Conservation (phyloP, 2,329 filamentous ascomycete species). For the Arachnomyces sp. region DNA sequence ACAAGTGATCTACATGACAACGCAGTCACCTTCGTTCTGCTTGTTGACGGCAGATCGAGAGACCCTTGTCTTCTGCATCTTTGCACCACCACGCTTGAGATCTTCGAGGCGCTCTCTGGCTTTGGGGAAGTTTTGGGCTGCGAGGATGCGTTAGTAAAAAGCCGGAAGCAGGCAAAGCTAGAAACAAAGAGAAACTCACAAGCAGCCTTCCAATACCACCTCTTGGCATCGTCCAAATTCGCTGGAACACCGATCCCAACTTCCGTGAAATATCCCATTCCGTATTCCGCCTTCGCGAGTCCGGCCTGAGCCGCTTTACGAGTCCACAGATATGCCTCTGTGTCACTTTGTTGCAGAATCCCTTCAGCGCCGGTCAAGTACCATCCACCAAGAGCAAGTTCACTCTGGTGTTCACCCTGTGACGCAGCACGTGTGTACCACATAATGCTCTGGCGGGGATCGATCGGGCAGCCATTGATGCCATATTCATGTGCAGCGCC, state of each 20-base stretch:
- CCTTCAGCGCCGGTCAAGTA: conserved; percentile 87
- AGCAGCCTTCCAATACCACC: conserved; percentile 96
- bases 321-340: conserved; percentile 95
- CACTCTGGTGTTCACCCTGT: conserved; percentile 89
- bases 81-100: conserved; percentile 70
- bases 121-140: conserved; percentile 91
- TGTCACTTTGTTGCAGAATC: conserved; percentile 84
- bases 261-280: conserved; percentile 96
- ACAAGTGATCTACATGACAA: conserved; percentile 59
- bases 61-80: conserved; percentile 65
- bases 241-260: conserved; percentile 81
- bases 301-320: conserved; percentile 84
- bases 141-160: conserved; percentile 9
- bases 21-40: conserved; percentile 82
- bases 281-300: conserved; percentile 89
- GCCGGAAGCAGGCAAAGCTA: not conserved
- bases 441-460: conserved; percentile 75
- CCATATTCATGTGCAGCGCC: conserved; percentile 89
- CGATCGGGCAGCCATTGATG: conserved; percentile 70
- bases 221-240: conserved; percentile 89
- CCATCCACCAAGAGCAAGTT: conserved; percentile 80
- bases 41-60: conserved; percentile 74
- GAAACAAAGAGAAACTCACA: conserved; percentile 54
- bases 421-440: conserved; percentile 91
- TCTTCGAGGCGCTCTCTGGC: conserved; percentile 89